Percentiles rank a stretch among this genome's conserved stretches.
phyloP scores from a whole-genome alignment of 176 grass and related monocot species.

The Thalia dealbata region DNA sequence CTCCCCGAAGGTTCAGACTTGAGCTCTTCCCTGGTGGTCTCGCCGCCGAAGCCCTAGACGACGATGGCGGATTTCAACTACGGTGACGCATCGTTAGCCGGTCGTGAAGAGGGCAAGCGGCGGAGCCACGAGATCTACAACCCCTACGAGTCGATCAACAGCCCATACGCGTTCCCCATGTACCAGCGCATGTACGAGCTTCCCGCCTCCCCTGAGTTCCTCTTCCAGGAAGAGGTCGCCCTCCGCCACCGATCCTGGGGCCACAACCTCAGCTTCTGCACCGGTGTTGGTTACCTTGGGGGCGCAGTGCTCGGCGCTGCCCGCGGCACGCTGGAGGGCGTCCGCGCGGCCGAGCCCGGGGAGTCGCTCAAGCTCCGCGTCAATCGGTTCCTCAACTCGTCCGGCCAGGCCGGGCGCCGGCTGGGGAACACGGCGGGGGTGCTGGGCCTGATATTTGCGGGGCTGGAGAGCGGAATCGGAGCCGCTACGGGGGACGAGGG shows the following conservation, averaged over 20 bases:
- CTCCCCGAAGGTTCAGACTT: background rate
- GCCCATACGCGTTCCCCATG: constrained; percentile 12
- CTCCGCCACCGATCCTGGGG: constrained; percentile 16
- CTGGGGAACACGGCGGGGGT: constrained; percentile 3
- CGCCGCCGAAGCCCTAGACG: background rate
- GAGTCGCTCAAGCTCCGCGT: constrained; percentile 2
- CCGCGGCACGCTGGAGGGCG: background rate
- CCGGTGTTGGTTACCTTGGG: constrained; percentile 14
- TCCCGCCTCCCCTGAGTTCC: constrained; percentile 21
- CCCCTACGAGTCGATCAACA: constrained; percentile 14
- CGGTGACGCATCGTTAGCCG: background rate
- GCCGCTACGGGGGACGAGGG: constrained; percentile 1
- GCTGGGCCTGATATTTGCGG: constrained; percentile 6
- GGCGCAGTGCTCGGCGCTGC: constrained; percentile 6
- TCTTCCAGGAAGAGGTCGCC: constrained; percentile 20
- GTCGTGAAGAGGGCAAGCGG: background rate
- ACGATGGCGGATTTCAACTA: background rate
- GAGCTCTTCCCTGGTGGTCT: background rate
- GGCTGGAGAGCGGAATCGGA: constrained; percentile 2
- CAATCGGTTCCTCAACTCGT: constrained; percentile 7
- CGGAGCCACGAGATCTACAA: constrained; percentile 17
- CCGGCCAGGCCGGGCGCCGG: constrained; percentile 5
- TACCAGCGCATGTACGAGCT: constrained; percentile 26
- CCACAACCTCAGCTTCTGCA: constrained; percentile 19
- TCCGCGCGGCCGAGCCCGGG: constrained; percentile 3